Conservation (phyloP, 805 yeast genomes). For the Candida takata region DNA sequence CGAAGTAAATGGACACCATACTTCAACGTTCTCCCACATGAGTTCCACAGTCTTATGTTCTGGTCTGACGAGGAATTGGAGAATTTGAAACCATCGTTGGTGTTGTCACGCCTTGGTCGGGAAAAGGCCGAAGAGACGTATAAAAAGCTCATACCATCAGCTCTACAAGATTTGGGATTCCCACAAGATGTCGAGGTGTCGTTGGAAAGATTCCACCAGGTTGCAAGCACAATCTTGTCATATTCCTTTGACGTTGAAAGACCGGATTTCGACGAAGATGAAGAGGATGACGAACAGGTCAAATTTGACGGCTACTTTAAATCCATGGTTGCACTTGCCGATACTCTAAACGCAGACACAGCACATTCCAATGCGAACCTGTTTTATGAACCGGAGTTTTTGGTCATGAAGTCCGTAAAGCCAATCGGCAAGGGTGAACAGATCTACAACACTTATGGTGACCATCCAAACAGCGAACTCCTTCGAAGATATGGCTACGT, state of each 20-base stretch:
- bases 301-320: constrained; percentile 43
- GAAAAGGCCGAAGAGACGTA: constrained; percentile 59
- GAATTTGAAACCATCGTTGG: constrained; percentile 59
- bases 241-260: constrained; percentile 81
- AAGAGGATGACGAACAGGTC: constrained; percentile 33
- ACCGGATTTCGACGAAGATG: constrained; percentile 26
- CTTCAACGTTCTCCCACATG: constrained; percentile 60
- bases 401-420: constrained; percentile 68
- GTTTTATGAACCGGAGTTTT: constrained; percentile 36
- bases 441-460: constrained; percentile 83
- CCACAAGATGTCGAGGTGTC: constrained; percentile 31
- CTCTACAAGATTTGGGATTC: constrained; percentile 33
- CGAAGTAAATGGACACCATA: constrained; percentile 63
- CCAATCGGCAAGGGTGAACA: constrained; percentile 62
- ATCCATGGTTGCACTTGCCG: constrained; percentile 92
- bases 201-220: constrained; percentile 54
- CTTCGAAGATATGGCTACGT: constrained; percentile 89
- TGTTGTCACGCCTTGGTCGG: constrained; percentile 64
- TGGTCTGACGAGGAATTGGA: constrained; percentile 64
- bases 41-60: constrained; percentile 65
- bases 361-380: constrained; percentile 67
- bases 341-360: constrained; percentile 83
- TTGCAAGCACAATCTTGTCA: constrained; percentile 80
- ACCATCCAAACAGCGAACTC: constrained; percentile 85
- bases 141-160: constrained; percentile 33